These are phyloP conservation scores for Alisma plantagoaquatica DNA, from an alignment of 106 monocot genomes.

Conservation along the genomic window DNA sequence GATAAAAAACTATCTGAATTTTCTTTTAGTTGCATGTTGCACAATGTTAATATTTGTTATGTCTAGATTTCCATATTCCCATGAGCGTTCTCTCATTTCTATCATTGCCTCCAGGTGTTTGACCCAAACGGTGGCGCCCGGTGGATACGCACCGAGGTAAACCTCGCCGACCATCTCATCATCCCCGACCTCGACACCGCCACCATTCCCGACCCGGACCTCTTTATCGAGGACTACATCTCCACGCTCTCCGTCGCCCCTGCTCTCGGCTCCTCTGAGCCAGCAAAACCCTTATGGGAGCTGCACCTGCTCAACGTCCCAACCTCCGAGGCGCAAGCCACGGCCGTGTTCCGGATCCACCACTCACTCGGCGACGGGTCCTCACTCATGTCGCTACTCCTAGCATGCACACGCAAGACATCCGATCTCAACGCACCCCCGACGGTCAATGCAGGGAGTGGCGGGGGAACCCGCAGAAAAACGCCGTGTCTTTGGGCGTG, in stretches of 20 bases:
- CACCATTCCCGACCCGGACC: conserved; percentile 17
- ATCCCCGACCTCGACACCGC: conserved; percentile 22
- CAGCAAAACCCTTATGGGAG: conserved; percentile 19
- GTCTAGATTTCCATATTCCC: too few relatives aligned
- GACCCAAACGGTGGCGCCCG: conserved; percentile 7
- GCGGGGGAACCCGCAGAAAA: neutral
- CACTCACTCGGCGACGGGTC: conserved; percentile 28
- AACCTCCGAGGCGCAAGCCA: conserved; percentile 25
- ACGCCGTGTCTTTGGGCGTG: neutral
- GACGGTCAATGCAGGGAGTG: neutral
- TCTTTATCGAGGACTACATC: conserved; percentile 15
- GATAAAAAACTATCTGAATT: too few relatives aligned
- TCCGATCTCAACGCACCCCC: neutral
- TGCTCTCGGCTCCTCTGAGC: conserved; percentile 3
- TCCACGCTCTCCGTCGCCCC: conserved; percentile 9
- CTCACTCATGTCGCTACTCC: conserved; percentile 17
- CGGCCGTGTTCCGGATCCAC: conserved; percentile 15
- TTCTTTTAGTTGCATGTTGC: too few relatives aligned
- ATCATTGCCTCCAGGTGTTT: conserved; percentile 14
- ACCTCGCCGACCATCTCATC: conserved; percentile 41
- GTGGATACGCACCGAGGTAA: conserved; percentile 52
- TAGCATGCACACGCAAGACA: conserved; percentile 8
- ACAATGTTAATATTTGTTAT: too few relatives aligned
- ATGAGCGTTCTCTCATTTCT: too few relatives aligned
- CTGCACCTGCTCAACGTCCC: conserved; percentile 14